Evolutionary conservation across 2,329 filamentous ascomycete genomes (phyloP).

Genomic region (Trichothecium roseum): DNA sequence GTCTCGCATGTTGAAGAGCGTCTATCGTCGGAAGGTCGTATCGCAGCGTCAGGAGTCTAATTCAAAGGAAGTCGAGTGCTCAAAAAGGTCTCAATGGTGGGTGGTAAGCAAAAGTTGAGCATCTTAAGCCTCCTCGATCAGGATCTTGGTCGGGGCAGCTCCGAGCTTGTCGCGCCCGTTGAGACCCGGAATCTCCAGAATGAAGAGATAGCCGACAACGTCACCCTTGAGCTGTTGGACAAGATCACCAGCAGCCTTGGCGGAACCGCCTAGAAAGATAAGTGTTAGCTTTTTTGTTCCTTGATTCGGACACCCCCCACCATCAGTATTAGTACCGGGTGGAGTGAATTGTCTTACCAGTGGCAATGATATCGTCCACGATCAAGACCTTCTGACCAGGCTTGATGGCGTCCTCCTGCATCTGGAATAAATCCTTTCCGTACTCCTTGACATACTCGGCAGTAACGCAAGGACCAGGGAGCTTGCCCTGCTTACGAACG

Average conservation of each 20-base stretch:
- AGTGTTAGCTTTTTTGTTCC: conserved; percentile 1
- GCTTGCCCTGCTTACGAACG: conserved; percentile 90
- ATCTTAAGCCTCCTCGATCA: conserved; percentile 50
- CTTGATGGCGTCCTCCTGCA: conserved; percentile 79
- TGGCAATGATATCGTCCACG: conserved; percentile 97
- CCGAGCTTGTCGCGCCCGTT: conserved; percentile 85
- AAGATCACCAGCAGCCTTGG: conserved; percentile 75
- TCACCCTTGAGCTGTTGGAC: conserved; percentile 77
- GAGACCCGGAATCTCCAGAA: conserved; percentile 89
- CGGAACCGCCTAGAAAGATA: conserved; percentile 66
- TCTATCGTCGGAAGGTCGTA: no score
- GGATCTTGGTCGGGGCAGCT: conserved; percentile 65
- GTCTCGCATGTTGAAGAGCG: no score
- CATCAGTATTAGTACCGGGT: neutral
- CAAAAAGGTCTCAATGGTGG: no score
- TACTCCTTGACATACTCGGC: conserved; percentile 93
- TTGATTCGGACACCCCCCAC: neutral
- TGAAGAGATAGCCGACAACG: conserved; percentile 86
- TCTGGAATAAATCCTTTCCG: conserved; percentile 89
- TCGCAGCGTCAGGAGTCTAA: neutral
- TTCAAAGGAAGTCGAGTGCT: conserved; percentile 1
- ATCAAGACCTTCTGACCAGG: conserved; percentile 82
- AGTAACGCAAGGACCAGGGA: conserved; percentile 79
- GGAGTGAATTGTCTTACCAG: conserved; percentile 49
- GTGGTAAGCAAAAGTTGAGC: no score